Conservation (phyloP, 2,329 filamentous ascomycete species). For the Talaromyces verruculosus region DNA sequence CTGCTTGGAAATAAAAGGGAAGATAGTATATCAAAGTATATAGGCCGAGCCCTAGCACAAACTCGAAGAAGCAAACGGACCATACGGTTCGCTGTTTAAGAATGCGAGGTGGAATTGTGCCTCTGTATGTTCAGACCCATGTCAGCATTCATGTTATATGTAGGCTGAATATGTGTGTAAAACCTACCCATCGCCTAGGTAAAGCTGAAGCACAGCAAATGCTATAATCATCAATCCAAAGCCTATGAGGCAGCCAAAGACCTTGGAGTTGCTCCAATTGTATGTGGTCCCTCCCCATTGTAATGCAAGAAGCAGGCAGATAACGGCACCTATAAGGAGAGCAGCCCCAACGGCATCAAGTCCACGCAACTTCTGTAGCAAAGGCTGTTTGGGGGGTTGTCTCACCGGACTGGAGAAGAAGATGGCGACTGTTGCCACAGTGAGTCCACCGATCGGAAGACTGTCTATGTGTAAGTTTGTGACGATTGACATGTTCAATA, state of each 20-base stretch:
- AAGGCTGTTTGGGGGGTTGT: constrained; percentile 27
- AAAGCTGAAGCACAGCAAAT: constrained; percentile 39
- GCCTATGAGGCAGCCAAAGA: constrained; percentile 52
- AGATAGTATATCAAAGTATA: constrained; percentile 50
- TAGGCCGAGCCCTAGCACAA: constrained; percentile 46
- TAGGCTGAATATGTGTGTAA: background rate
- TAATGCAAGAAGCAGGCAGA: constrained; percentile 53
- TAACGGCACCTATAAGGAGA: constrained; percentile 47
- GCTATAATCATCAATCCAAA: constrained; percentile 51
- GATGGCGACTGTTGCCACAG: constrained; percentile 34
- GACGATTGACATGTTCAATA: too few species aligned
- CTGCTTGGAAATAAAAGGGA: constrained; percentile 47
- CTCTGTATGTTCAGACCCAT: constrained; percentile 24
- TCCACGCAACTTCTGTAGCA: constrained; percentile 31
- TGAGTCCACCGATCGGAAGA: constrained; percentile 33
- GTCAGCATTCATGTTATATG: too few species aligned
- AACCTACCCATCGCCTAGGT: constrained; percentile 33
- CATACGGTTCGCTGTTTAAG: constrained; percentile 46
- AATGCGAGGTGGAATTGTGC: constrained; percentile 48
- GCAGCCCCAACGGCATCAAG: constrained; percentile 46
- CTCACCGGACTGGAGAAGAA: constrained; percentile 33
- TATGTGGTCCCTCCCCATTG: constrained; percentile 49
- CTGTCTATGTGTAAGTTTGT: too few species aligned
- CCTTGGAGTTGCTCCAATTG: constrained; percentile 45
- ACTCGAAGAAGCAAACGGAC: constrained; percentile 41